Base-by-base conservation (phyloP, 164 flowering plant species). In the Sedum album region DNA sequence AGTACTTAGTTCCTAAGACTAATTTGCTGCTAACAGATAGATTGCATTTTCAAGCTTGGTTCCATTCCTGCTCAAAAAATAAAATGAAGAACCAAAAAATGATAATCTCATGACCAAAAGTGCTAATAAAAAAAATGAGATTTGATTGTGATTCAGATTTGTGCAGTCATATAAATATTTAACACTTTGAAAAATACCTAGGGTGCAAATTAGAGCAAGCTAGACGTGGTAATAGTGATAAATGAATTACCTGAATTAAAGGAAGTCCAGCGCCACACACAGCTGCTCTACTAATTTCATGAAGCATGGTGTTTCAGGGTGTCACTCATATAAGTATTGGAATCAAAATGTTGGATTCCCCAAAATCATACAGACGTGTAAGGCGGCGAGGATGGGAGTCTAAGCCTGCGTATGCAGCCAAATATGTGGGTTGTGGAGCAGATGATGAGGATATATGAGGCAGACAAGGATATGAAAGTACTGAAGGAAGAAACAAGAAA, bases 31-130 rank as follows among this genome's bases (percentile, higher is more conserved):
- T 35, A 35, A 65, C 42, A 65, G 28, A 41, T 41, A n/a, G 7
- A 33, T 20, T 36, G 67, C 26, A 41, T 38, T 28, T 18, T 65
- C 67, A 65, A 35, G 28, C 35, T 65, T 36, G 30, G 67, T 65
- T 65, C 67, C 67, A 35, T 3, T 65, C 48, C 67, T 36, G 48
- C 33, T 57, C 62, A 57, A 33, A 4, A 1, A 26, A 28, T 2
- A 26, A 26, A 26, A 44, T 39, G 11, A 39, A 25, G 25, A 55
- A 26, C 4, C n/a, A n/a, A 51, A 6, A 51, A 39, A 20, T 6
- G 26, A 51, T 4, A 20, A 21, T 7, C 4, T 17, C 42, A 1
- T 39, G 42, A 39, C 8, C 11, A 39, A 39, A n/a, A 39, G 13
- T 39, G 42, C 13, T 39, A 39, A 39, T 39, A 44, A 2, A 15